Conservation (phyloP, 108 stramenopile species). For the Aurantiochytrium sp. region DNA sequence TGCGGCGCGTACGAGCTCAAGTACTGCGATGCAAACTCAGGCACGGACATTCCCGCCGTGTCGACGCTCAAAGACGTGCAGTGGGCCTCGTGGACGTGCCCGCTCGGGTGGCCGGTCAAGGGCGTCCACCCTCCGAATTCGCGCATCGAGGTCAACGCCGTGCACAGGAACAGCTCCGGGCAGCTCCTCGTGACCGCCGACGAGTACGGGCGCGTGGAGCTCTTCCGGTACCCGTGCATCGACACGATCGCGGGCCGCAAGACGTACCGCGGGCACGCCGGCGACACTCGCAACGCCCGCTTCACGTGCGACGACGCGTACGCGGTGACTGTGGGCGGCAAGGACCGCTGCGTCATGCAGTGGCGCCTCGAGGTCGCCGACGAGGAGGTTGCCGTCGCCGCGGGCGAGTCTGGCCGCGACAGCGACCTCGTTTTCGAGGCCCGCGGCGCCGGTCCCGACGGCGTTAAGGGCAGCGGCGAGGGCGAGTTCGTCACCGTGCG, state of each 20-base stretch:
- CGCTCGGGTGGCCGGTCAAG: slow-evolving; percentile 48
- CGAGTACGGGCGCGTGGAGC: slow-evolving; percentile 39
- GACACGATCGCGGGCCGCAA: not conserved
- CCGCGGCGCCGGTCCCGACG: not conserved
- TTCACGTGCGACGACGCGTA: slow-evolving; percentile 32
- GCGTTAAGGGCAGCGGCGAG: not conserved
- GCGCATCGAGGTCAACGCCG: slow-evolving; percentile 9
- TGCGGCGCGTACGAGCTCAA: slow-evolving; percentile 45
- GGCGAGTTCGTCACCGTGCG: slow-evolving; percentile 3
- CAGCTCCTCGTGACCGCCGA: slow-evolving; percentile 47
- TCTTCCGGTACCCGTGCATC: slow-evolving; percentile 40
- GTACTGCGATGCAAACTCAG: slow-evolving; percentile 49
- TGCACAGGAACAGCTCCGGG: slow-evolving; percentile 8
- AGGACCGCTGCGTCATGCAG: slow-evolving; percentile 43
- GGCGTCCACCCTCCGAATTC: slow-evolving; percentile 31
- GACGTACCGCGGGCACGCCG: slow-evolving; percentile 32
- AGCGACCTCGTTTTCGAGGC: not conserved
- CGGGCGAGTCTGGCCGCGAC: not conserved
- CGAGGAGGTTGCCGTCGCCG: not conserved
- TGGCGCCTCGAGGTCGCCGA: slow-evolving; percentile 25
- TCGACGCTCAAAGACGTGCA: slow-evolving; percentile 47
- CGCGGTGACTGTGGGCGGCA: slow-evolving; percentile 32
- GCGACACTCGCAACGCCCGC: slow-evolving; percentile 20
- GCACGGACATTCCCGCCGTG: slow-evolving; percentile 40
- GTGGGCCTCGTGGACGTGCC: slow-evolving; percentile 49